Conservation (phyloP, 768 basidiomycete genomes). For the Boletellus ananas region DNA sequence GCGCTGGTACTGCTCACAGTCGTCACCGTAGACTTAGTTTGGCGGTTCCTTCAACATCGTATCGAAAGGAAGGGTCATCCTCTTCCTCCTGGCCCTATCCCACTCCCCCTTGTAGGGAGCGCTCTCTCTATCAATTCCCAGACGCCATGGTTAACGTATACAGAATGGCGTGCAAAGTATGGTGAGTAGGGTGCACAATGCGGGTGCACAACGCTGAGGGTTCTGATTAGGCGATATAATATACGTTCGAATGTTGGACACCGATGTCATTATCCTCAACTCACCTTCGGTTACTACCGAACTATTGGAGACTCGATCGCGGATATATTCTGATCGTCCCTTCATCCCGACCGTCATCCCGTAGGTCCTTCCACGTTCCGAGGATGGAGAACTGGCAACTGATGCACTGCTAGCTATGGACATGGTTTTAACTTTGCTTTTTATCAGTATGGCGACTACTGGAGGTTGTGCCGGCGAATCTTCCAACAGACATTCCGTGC, state of each 20-base stretch:
- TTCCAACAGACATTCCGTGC: slow-evolving; percentile 1
- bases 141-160: slow-evolving; percentile 3
- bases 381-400: neutral
- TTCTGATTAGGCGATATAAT: neutral
- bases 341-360: neutral
- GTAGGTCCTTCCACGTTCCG: neutral
- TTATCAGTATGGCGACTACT: neutral
- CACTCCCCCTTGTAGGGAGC: too few relatives aligned
- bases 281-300: too few relatives aligned
- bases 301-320: too few relatives aligned
- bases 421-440: neutral
- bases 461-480: neutral
- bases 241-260: too few relatives aligned
- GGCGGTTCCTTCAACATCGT: neutral
- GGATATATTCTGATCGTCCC: slow-evolving; percentile 1
- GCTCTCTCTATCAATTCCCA: too few relatives aligned
- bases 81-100: neutral
- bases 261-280: too few relatives aligned
- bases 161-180: slow-evolving; percentile 3
- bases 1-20: neutral
- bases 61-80: neutral
- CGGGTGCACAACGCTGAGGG: neutral
- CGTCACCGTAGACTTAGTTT: neutral
- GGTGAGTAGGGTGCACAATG: neutral
- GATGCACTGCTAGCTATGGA: neutral